Evolutionary conservation across 1,284 basidiomycete genomes (phyloP), one percentile per base, ranked within the genome.

Genomic region (Cryptococcus wingfieldii): DNA sequence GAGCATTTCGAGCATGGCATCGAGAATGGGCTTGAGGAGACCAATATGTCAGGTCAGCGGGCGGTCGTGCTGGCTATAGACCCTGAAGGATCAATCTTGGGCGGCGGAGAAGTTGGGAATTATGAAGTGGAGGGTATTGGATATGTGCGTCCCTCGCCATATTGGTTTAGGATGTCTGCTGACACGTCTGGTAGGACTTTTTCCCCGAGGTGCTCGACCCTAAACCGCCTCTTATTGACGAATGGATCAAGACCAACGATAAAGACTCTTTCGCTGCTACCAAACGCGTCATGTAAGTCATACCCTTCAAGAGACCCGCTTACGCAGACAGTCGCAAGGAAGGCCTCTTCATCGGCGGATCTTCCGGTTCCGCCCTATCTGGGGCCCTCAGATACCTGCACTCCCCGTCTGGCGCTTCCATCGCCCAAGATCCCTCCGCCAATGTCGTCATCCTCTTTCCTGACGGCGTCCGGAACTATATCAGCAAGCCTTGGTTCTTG

Each of bases 51-150:
- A 18, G 50, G 54, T 46, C 50, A 9, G 9, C 50, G 67, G 46
- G 59, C 75, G 25, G 67, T 68, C 37, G 82, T 96, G 16, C 83
- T 98, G n/a, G 94, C 85, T 4, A 82, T 93, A 28, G 95, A 98
- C 78, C 95, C 95, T 31, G 88, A 93, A 65, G 95, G 95, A 18
- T 95, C 91, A 62, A 84, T 94, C 57, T 84, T 98, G 39, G 78
- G 77, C 14, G 80, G 80, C 0, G 84, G 83, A 23, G 77, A 81
- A 39, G 85, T 85, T 2, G 74, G 78, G 7, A 75, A 80, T 47
- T 98, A 98, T 72, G 77, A 87, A 60, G 85, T 98, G 14, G 94
- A 98, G 74, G 94, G 94, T 10, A 98, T 97, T 57, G 94, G 94
- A 60, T 81, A 72, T 55, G 78, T 76, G 47, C 54, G 69, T 64